Evolutionary conservation across 768 basidiomycete genomes (phyloP), one percentile per base, ranked within the genome.

Genomic region (Tremella yokohamensis): DNA sequence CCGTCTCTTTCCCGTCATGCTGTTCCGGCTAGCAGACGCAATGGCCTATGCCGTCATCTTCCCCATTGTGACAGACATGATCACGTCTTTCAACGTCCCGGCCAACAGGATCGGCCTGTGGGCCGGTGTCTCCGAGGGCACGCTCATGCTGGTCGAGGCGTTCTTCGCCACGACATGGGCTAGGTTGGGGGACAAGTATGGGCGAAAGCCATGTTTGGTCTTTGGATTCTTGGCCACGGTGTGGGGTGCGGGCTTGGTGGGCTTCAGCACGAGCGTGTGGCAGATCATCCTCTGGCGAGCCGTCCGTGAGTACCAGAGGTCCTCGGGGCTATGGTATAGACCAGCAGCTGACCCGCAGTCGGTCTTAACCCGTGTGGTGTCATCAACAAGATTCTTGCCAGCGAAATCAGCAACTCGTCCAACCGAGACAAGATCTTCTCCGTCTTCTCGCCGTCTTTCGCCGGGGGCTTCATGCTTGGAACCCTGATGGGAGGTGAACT

Each of bases 121-220:
- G 39, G 56, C 68, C 2, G 68, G 70, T 3, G 15, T 72, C 15
- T 63, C 52, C 1, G 71, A 73, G 51, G 71, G 71, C 9, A 48
- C 54, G 3, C 42, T 73, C 51, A 69, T 70, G 66, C 34, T 73
- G 13, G 52, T 59, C 11, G 69, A 70, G 51, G 71, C 69, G 12
- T 29, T 54, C 3, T 39, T 49, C 3, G 69, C 71, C 3, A 59
- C 66, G 1, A 49, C 56, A 8, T 73, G 71, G 71, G 69, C 66
- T 1, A 57, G 48, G 25, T 18, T 63, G 45, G 66, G 66, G 1
- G 66, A 70, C 49, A 59, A 45, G 24, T 64, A 61, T 40, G 71
- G 71, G 7, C 61, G 68, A 48, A 56, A 60, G 26, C 54, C 53
- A 4, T 63, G 61, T 44, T 18, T 67, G 53, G 48, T 65, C 18